Percentiles rank a stretch among this genome's conserved stretches.
These are phyloP conservation scores for Mycena albidolilacea DNA, from an alignment of 768 basidiomycete genomes.

Conservation along the genomic window DNA sequence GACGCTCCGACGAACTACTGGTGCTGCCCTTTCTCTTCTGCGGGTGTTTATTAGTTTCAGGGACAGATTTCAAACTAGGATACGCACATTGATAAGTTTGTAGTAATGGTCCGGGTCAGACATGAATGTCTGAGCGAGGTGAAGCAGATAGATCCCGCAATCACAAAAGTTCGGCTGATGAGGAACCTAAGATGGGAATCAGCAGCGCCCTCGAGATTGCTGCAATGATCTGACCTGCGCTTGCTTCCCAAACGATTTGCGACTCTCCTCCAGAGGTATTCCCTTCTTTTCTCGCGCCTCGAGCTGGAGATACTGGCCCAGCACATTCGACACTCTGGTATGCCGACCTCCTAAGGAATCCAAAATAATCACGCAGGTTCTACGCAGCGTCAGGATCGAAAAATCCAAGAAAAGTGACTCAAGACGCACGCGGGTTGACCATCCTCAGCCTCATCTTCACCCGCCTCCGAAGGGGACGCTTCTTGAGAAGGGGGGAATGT, in stretches of 20 bases:
- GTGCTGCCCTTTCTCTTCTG: conserved; percentile 23
- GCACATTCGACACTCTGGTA: conserved; percentile 69
- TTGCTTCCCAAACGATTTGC: conserved; percentile 61
- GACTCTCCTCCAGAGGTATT: conserved; percentile 47
- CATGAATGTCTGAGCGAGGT: conserved; percentile 88
- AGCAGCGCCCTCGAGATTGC: not conserved
- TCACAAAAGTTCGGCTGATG: conserved; percentile 91
- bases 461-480: conserved; percentile 17
- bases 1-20: conserved; percentile 39
- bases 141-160: conserved; percentile 93
- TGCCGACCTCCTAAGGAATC: conserved; percentile 91
- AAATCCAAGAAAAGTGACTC: not conserved
- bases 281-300: conserved; percentile 86
- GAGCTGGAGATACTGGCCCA: conserved; percentile 76
- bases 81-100: conserved; percentile 63
- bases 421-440: conserved; percentile 36
- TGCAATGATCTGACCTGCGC: conserved; percentile 62
- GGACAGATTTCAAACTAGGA: conserved; percentile 3
- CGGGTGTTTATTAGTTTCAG: not conserved
- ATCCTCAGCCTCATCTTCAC: conserved; percentile 41
- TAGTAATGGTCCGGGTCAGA: conserved; percentile 67
- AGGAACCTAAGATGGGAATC: conserved; percentile 74
- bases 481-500: conserved; percentile 17
- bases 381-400: conserved; percentile 45
- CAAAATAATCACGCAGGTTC: conserved; percentile 88